Percentiles rank a stretch among this genome's conserved stretches.
These are phyloP conservation scores for Helianthus annuus DNA, from an alignment of 129 eudicot genomes.

Conservation along the genomic window HanXRQr2.0-SUNRISE NC_035448.2:70700041-70700540, in stretches of 20 bases:
- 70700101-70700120: constrained; percentile 73
- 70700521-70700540: no score
- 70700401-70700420: no score
- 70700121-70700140: constrained; percentile 73
- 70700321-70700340: background rate
- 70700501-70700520: no score
- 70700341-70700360: background rate
- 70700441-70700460: background rate
- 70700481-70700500: no score
- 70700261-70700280: background rate
- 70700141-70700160: constrained; percentile 44
- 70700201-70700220: no score
- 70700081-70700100: constrained; percentile 32
- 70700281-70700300: background rate
- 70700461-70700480: background rate
- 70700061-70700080: constrained; percentile 9
- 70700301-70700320: background rate
- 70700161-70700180: background rate
- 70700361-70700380: constrained; percentile 1
- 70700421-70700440: no score
- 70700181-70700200: background rate
- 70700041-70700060: background rate
- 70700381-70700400: background rate
- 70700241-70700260: background rate
- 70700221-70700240: background rate